Evolutionary conservation across 306 rosid species (phyloP).

Genomic region (Ormosia emarginata): DNA sequence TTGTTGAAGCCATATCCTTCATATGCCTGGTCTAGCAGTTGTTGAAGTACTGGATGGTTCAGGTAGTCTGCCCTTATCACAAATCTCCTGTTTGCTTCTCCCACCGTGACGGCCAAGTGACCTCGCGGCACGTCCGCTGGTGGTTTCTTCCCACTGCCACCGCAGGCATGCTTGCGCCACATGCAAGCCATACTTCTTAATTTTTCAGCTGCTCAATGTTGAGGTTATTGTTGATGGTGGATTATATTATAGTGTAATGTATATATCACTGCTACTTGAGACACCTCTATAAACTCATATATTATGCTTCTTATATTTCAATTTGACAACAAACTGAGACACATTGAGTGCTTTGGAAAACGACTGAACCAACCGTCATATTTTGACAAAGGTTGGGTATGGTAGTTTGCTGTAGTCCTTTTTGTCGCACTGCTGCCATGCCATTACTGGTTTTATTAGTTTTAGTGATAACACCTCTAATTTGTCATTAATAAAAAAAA

Average conservation of each 20-base stretch:
- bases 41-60: constrained; percentile 35
- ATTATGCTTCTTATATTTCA: neutral
- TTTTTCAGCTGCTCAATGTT: constrained; percentile 4
- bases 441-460: neutral
- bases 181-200: constrained; percentile 17
- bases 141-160: constrained; percentile 20
- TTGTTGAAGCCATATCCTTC: constrained; percentile 42
- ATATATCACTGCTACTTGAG: neutral
- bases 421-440: constrained; percentile 5
- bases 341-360: constrained; percentile 24
- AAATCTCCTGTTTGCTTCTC: constrained; percentile 36
- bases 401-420: constrained; percentile 31
- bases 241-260: neutral
- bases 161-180: constrained; percentile 37
- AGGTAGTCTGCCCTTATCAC: constrained; percentile 44
- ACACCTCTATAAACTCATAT: neutral
- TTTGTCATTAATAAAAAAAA: neutral
- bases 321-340: neutral
- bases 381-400: constrained; percentile 35
- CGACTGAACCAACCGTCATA: constrained; percentile 2
- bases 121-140: constrained; percentile 40
- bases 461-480: neutral
- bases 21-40: constrained; percentile 42
- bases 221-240: neutral
- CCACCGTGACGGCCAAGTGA: constrained; percentile 37